These are phyloP conservation scores for Leccinum subrobustum DNA, from an alignment of 1,284 basidiomycete genomes.

Conservation along the genomic window DNA sequence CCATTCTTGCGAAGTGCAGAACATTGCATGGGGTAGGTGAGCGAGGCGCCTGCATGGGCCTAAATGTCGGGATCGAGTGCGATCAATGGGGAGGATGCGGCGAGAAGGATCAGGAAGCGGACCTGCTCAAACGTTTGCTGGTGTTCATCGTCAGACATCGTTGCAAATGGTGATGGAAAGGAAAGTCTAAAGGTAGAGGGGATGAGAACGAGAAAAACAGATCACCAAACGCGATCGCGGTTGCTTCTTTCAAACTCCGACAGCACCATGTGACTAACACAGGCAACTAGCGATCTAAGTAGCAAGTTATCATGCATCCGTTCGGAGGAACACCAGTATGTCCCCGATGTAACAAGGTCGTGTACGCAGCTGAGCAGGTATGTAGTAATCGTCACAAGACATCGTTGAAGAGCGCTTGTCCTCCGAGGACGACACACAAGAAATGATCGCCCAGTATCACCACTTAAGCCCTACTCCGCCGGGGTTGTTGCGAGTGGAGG, in stretches of 20 bases:
- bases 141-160: constrained; percentile 92
- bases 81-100: constrained; percentile 22
- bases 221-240: constrained; percentile 25
- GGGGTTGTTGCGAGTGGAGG: constrained; percentile 15
- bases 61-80: constrained; percentile 30
- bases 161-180: constrained; percentile 25
- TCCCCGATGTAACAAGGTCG: constrained; percentile 59
- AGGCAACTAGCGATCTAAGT: not conserved
- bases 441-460: constrained; percentile 21
- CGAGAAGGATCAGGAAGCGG: constrained; percentile 16
- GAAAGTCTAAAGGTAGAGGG: constrained; percentile 23
- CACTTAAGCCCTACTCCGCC: constrained; percentile 23
- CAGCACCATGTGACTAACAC: constrained; percentile 15
- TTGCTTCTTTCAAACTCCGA: constrained; percentile 42
- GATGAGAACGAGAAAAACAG: constrained; percentile 33
- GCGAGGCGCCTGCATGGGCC: constrained; percentile 81
- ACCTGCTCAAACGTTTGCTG: constrained; percentile 89
- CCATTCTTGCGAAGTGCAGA: constrained; percentile 95
- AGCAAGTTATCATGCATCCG: constrained; percentile 51
- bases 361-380: constrained; percentile 82
- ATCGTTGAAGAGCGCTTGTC: constrained; percentile 22
- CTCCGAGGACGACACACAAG: constrained; percentile 35
- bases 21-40: constrained; percentile 95
- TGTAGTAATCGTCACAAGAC: constrained; percentile 21
- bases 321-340: constrained; percentile 66